Conservation (phyloP, 768 basidiomycete genomes). For the Pleurotus giganteus region DNA sequence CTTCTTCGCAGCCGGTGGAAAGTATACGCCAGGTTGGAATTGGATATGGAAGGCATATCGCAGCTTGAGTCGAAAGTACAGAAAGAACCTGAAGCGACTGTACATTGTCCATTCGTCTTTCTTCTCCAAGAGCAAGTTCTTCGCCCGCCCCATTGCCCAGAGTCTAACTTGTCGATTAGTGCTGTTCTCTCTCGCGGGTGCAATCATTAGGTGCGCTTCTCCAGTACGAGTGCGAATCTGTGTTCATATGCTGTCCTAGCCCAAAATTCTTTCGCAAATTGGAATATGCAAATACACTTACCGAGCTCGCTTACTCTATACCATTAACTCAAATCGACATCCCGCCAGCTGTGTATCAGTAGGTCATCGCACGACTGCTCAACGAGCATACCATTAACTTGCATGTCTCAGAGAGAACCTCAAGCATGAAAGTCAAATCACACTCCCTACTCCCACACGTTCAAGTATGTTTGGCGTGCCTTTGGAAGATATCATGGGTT, state of each 20-base stretch:
- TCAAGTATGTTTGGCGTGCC: constrained; percentile 78
- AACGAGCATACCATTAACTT: background rate
- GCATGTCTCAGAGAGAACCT: constrained; percentile 63
- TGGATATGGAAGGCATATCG: constrained; percentile 93
- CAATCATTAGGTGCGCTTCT: constrained; percentile 71
- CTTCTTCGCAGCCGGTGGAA: constrained; percentile 80
- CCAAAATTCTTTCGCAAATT: constrained; percentile 92
- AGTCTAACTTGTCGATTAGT: constrained; percentile 39
- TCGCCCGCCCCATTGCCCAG: constrained; percentile 9
- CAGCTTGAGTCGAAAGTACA: constrained; percentile 75
- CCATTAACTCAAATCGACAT: constrained; percentile 89
- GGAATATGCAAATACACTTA: constrained; percentile 71
- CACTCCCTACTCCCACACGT: constrained; percentile 56
- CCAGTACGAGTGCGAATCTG: background rate
- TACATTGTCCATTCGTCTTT: constrained; percentile 87
- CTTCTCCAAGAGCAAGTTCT: constrained; percentile 75
- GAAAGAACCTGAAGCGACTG: constrained; percentile 87
- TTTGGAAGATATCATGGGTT: constrained; percentile 82
- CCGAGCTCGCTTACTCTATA: constrained; percentile 71
- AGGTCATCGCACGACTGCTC: constrained; percentile 24
- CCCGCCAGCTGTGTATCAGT: constrained; percentile 81
- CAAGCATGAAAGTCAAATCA: constrained; percentile 69
- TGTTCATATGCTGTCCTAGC: constrained; percentile 33
- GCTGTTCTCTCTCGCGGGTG: constrained; percentile 85
- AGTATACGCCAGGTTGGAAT: constrained; percentile 76